Conservation (phyloP, 2,329 filamentous ascomycete genomes). For the Chrysoporthe puriensis region DNA sequence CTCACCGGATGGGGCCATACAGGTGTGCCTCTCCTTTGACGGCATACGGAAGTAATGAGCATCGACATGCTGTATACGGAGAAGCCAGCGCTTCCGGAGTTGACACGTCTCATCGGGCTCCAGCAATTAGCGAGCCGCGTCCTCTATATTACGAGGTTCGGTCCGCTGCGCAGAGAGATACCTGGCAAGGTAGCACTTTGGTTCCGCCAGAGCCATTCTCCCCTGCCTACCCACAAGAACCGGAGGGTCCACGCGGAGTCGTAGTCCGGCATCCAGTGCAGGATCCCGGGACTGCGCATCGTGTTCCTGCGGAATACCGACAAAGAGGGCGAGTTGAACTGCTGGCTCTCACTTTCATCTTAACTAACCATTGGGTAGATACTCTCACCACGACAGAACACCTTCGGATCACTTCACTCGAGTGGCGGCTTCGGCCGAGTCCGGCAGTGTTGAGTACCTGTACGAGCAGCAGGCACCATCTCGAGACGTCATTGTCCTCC, state of each 20-base stretch:
- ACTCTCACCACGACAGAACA: slow-evolving; percentile 12
- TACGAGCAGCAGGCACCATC: slow-evolving; percentile 24
- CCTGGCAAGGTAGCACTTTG: slow-evolving; percentile 16
- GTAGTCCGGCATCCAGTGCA: slow-evolving; percentile 8
- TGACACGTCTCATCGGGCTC: slow-evolving; percentile 4
- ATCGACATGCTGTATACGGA: slow-evolving; percentile 18
- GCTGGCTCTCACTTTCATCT: neutral
- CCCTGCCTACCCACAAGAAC: slow-evolving; percentile 7
- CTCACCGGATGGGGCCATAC: slow-evolving; percentile 13
- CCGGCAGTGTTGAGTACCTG: slow-evolving; percentile 22
- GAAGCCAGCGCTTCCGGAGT: slow-evolving; percentile 24
- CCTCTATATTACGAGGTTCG: slow-evolving; percentile 18
- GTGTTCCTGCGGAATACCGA: slow-evolving; percentile 3
- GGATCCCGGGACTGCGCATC: slow-evolving; percentile 1
- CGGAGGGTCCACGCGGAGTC: neutral
- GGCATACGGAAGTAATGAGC: slow-evolving; percentile 7
- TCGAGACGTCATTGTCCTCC: slow-evolving; percentile 21
- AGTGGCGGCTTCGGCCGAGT: slow-evolving; percentile 1
- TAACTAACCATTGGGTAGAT: slow-evolving; percentile 24
- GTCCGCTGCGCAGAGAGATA: slow-evolving; percentile 9
- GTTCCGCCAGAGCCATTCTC: slow-evolving; percentile 1
- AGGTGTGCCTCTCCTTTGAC: slow-evolving; percentile 1
- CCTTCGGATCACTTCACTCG: slow-evolving; percentile 8
- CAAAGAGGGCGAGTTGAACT: slow-evolving; percentile 27
- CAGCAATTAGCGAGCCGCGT: slow-evolving; percentile 11